Evolutionary conservation across 805 yeast genomes (phyloP), one percentile per base, ranked within the genome.

Genomic region (Metschnikowia koreensis): DNA sequence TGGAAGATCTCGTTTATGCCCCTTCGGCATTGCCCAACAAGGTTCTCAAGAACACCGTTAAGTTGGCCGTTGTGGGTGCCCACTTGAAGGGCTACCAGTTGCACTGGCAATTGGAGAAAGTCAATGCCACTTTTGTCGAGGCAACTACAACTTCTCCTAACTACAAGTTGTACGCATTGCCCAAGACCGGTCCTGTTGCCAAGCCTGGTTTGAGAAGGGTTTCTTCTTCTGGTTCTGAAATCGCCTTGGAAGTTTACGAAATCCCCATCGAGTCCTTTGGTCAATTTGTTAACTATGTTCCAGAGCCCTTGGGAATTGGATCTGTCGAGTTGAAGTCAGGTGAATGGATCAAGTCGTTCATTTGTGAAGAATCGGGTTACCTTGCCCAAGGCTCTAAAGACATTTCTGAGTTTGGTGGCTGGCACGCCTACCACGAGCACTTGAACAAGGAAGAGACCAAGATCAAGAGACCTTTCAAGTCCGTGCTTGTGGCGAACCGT

Each of bases 41-140:
- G 46, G 48, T 52, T 11, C 45, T 58, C 50, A 50, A 46, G 1
- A 51, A 58, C 54, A 57, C 60, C 28, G 75, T 90, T 53, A 79
- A 84, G 55, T 72, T 93, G 52, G 97, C 97, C 1, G 99, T 94
- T 37, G 98, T 93, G 44, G 99, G 99, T 50, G 97, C 97, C 44
- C 99, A 93, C 66, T 77, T 94, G 59, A 76, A 83, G 50, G 97
- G 97, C 1, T 81, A 90, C 76, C 91, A 91, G 44, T 77, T 93
- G 60, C 91, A 93, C 70, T 92, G 97, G 97, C 99, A 93, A 74
- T 77, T 93, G 55, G 86, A 87, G 61, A 81, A 87, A 66, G 94
- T 86, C 42, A 81, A 84, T 61, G 98, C 98, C 31, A 70, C 82
- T 1, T 82, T 89, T 50, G 63, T 86, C 4, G 75, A 79, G 57